Base-by-base conservation (phyloP, 495 filamentous ascomycete species). In the Neurospora sp. region DNA sequence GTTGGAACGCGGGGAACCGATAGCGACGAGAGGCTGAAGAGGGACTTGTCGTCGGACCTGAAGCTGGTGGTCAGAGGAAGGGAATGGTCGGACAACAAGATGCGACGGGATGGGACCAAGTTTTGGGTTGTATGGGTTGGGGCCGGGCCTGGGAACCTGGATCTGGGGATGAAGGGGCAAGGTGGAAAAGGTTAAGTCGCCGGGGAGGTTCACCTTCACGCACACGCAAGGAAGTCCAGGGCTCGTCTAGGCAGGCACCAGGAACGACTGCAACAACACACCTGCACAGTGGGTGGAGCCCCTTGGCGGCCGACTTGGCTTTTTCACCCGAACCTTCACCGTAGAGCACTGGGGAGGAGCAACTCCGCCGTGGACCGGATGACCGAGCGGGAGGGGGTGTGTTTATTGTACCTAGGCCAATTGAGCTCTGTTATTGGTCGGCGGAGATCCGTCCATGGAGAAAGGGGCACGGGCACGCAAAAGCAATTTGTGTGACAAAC, bases 131-230 rank as follows among this genome's bases (percentile, higher is more conserved):
- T 65, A 65, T 35, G 53, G 53, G 53, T 65, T 65, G 53, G 53
- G 53, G 53, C 53, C 53, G 18, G 53, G 53, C 53, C 14, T 65
- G 53, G 27, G 53, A 65, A 18, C 53, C 53, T 65, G 53, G 79
- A 46, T 77, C 79, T 77, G 77, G 76, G 76, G 74, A 78, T 72
- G 70, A 72, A 70, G 70, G 72, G 70, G 68, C 11, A 71, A 72
- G 22, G 75, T 40, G 68, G 71, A 73, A 71, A 69, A 70, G 59
- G 68, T 41, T 68, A 74, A 69, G 71, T 39, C 70, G 61, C 76
- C 72, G 69, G 74, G 53, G 76, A 31, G 22, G 22, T 61, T 61
- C 53, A 61, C 27, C 22, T 61, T 65, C 53, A 65, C 53, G 22
- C 53, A 65, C 53, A 18, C 53, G 53, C 53, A 61, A 61, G 53